These are phyloP conservation scores for Pseudozyma thailandica DNA, from an alignment of 1,284 basidiomycete genomes.

Conservation along the genomic window DNA sequence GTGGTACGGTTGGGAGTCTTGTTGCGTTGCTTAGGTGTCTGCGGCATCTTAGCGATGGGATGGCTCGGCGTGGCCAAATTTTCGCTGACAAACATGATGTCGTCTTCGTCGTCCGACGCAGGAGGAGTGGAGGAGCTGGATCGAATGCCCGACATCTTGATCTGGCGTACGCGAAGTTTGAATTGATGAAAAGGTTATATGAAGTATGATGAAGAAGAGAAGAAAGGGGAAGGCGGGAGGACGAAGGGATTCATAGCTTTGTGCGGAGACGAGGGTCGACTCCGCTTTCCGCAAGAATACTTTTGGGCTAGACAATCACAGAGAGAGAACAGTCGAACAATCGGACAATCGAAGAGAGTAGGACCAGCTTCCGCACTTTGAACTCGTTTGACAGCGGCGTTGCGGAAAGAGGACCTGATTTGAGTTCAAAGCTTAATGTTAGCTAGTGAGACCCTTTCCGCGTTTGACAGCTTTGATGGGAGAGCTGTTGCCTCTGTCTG, in stretches of 20 bases:
- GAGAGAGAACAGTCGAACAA: too few species aligned
- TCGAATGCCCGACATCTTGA: neutral
- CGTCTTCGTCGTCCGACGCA: slow-evolving; percentile 12
- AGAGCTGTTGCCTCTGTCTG: too few species aligned
- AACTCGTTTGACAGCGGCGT: neutral
- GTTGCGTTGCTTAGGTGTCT: neutral
- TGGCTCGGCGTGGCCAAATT: neutral
- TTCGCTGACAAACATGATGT: slow-evolving; percentile 13
- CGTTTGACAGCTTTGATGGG: neutral
- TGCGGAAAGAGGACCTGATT: neutral
- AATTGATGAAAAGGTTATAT: neutral
- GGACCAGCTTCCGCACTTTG: too few species aligned
- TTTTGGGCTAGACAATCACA: too few species aligned
- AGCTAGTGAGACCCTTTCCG: neutral
- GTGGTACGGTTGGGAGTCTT: neutral
- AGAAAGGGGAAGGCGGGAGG: neutral
- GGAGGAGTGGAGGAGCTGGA: neutral
- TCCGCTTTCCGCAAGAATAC: neutral
- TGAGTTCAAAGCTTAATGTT: neutral
- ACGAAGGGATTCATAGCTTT: slow-evolving; percentile 8
- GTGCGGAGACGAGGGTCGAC: neutral
- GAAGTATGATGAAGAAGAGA: neutral
- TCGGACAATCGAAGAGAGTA: too few species aligned
- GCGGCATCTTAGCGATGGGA: neutral
- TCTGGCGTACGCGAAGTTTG: neutral